Percentiles rank a stretch among this genome's conserved stretches.
Conservation (phyloP, 768 basidiomycete species). For the Mycena leptocephala region DNA sequence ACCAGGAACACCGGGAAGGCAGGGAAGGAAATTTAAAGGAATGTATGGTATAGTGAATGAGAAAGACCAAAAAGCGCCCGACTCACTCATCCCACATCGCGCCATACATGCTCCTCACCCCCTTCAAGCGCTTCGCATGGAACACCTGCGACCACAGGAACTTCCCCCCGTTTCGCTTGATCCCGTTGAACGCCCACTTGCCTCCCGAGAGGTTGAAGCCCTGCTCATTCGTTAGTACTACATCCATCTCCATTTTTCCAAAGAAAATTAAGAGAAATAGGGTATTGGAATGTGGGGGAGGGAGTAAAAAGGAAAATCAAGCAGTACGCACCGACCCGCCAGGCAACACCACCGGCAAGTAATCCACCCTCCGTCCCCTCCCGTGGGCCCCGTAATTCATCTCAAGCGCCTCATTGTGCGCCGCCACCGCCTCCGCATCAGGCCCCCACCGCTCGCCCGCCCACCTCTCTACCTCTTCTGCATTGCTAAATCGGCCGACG, state of each 20-base stretch:
- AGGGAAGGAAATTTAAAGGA: conserved; percentile 1
- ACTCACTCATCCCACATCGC: conserved; percentile 91
- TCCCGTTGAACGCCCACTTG: conserved; percentile 81
- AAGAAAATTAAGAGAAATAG: conserved; percentile 2
- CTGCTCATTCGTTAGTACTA: conserved; percentile 52
- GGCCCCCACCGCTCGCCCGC: conserved; percentile 74
- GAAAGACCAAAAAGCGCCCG: conserved; percentile 16
- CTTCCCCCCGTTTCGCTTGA: conserved; percentile 79
- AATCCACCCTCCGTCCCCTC: conserved; percentile 72
- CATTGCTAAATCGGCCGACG: conserved; percentile 77
- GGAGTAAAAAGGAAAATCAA: too few relatives aligned
- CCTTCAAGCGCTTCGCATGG: conserved; percentile 69
- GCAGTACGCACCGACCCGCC: conserved; percentile 80
- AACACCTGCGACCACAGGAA: conserved; percentile 88
- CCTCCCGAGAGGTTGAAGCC: conserved; percentile 82
- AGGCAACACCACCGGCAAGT: conserved; percentile 88
- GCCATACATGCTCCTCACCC: conserved; percentile 55
- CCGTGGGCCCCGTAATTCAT: conserved; percentile 23
- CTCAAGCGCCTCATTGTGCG: conserved; percentile 59
- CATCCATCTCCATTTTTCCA: background rate
- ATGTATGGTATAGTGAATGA: conserved; percentile 19
- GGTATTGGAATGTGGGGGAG: too few relatives aligned
- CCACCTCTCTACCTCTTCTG: conserved; percentile 76
- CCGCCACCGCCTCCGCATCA: conserved; percentile 74
- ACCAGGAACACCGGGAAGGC: background rate